These are phyloP conservation scores for Aspergillus awamori DNA, from an alignment of 2,329 filamentous ascomycete genomes.

Conservation along the genomic window DNA sequence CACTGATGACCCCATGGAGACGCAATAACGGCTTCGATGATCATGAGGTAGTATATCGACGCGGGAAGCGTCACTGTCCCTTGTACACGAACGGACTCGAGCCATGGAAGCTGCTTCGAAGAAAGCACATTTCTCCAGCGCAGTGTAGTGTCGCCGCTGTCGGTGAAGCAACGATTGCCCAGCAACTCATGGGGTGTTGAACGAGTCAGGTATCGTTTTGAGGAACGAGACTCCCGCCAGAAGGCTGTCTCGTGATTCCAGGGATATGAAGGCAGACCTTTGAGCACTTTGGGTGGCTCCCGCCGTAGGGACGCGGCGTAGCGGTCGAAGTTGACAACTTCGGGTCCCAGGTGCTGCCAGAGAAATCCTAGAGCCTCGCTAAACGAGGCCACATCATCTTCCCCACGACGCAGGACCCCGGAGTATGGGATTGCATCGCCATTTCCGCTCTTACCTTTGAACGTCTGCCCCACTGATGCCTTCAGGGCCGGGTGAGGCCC, in stretches of 20 bases:
- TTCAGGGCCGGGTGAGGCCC: slow-evolving; percentile 39
- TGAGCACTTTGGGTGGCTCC: not conserved
- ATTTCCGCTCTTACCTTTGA: slow-evolving; percentile 6
- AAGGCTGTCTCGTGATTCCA: slow-evolving; percentile 22
- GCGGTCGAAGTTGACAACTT: slow-evolving; percentile 15
- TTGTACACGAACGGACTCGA: not conserved
- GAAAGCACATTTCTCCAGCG: not conserved
- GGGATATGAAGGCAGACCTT: slow-evolving; percentile 22
- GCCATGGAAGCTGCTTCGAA: not conserved
- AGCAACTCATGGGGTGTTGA: not conserved
- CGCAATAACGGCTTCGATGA: too few species aligned
- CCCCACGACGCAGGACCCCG: slow-evolving; percentile 15
- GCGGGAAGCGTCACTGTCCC: not conserved
- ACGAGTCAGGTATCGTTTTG: not conserved
- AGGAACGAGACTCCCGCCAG: slow-evolving; percentile 21
- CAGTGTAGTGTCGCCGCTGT: not conserved
- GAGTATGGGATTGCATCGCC: slow-evolving; percentile 14
- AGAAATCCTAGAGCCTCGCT: slow-evolving; percentile 20
- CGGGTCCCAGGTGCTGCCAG: slow-evolving; percentile 22
- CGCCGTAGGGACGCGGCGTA: not conserved
- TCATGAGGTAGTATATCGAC: too few species aligned
- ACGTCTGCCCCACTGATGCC: slow-evolving; percentile 26
- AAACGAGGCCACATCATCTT: slow-evolving; percentile 17
- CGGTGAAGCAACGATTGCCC: too few species aligned
- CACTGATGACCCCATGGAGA: too few species aligned